Percentiles rank a stretch among this genome's conserved stretches.
Evolutionary conservation across 345 rosid genomes (phyloP).

Genomic region (Balakata baccata): DNA sequence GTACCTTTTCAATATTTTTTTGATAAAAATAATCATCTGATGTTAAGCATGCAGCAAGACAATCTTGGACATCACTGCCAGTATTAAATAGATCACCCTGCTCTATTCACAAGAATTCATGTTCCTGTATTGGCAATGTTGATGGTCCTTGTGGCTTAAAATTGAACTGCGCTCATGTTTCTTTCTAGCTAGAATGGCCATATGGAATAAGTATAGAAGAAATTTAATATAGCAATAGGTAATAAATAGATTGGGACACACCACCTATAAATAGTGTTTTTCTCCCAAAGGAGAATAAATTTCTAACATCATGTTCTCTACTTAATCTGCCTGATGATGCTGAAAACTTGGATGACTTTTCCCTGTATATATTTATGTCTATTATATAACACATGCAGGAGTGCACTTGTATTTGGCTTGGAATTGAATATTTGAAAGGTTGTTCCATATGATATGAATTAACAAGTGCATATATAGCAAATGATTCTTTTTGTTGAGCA

Average conservation of each 20-base stretch:
- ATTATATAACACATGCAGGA: not conserved
- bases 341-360: not conserved
- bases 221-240: not conserved
- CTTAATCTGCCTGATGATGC: not conserved
- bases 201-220: not conserved
- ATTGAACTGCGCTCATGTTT: not conserved
- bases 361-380: not conserved
- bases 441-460: too few species aligned
- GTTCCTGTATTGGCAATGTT: not conserved
- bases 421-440: not conserved
- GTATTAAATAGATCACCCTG: not conserved
- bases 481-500: too few species aligned
- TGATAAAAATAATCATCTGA: not conserved
- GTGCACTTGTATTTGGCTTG: not conserved
- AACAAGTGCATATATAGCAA: too few species aligned
- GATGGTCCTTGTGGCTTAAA: not conserved
- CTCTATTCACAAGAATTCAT: not conserved
- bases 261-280: not conserved
- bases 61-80: not conserved
- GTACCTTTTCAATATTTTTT: conserved; percentile 30
- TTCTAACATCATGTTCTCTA: not conserved
- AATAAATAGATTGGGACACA: not conserved
- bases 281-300: not conserved
- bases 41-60: not conserved
- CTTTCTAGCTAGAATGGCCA: not conserved